These are phyloP conservation scores for Camellia lanceoleosa DNA, from an alignment of 148 eudicot species.

Conservation along the genomic window DNA sequence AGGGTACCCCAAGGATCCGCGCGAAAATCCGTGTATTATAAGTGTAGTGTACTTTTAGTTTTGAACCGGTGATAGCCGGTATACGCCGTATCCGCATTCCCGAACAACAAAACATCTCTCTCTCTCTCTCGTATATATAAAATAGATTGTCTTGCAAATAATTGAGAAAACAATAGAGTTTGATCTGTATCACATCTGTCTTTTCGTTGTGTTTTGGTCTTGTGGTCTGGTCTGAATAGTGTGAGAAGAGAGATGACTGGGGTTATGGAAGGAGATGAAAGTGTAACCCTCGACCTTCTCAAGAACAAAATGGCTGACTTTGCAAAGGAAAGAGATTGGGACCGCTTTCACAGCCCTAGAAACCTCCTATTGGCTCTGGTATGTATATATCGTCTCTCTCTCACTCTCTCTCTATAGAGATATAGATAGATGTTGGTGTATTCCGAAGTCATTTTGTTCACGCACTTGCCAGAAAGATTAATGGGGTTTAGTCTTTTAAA, in stretches of 20 bases:
- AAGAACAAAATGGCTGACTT: slow-evolving; percentile 60
- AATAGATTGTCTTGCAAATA: not conserved
- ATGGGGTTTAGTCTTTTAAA: too few species aligned
- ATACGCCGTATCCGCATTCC: too few species aligned
- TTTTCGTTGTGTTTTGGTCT: not conserved
- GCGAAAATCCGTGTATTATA: not conserved
- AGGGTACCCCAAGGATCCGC: not conserved
- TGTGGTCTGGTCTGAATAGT: not conserved
- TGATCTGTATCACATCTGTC: not conserved
- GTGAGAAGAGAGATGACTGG: slow-evolving; percentile 32
- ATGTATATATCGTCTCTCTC: slow-evolving; percentile 1
- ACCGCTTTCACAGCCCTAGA: slow-evolving; percentile 67
- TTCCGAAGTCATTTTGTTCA: too few species aligned
- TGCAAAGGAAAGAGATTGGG: slow-evolving; percentile 69
- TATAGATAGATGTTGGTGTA: not conserved
- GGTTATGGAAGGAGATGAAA: slow-evolving; percentile 28
- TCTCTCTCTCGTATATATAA: too few species aligned
- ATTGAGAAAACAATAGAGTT: too few species aligned
- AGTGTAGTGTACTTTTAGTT: not conserved
- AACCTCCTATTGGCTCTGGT: slow-evolving; percentile 83
- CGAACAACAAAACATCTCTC: not conserved
- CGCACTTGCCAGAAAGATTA: too few species aligned
- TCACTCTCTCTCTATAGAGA: not conserved
- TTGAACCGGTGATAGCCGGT: too few species aligned
- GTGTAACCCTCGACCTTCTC: slow-evolving; percentile 52